phyloP scores from a whole-genome alignment of 2,329 filamentous ascomycete species.

The Cytospora piceae region DNA sequence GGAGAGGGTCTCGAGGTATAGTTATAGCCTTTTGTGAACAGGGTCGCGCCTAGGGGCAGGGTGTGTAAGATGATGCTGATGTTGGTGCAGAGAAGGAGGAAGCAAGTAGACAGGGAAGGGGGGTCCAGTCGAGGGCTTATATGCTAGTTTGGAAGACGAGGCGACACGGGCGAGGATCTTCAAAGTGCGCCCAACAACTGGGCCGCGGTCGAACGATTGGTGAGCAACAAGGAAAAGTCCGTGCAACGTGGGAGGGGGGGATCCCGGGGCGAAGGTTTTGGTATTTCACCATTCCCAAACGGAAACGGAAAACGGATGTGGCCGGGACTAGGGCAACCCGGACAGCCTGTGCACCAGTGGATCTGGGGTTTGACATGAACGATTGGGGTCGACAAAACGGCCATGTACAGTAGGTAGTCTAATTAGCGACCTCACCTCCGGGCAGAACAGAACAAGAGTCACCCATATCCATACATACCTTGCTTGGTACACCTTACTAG shows the following conservation, averaged over 20 bases:
- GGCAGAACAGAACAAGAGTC: no score
- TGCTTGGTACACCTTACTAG: no score
- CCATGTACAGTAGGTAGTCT: no score
- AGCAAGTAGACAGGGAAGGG: neutral
- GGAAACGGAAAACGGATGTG: slow-evolving; percentile 1
- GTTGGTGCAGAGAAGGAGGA: neutral
- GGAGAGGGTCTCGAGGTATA: neutral
- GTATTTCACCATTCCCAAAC: neutral
- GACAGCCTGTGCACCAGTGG: slow-evolving; percentile 1
- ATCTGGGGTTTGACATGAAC: slow-evolving; percentile 4
- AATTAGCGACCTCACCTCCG: no score
- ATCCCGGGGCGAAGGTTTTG: neutral
- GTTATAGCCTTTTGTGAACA: neutral
- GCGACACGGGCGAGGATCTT: slow-evolving; percentile 2
- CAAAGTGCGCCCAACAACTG: slow-evolving; percentile 1
- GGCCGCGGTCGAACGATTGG: slow-evolving; percentile 19
- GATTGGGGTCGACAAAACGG: no score
- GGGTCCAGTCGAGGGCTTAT: slow-evolving; percentile 21
- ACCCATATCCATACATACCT: neutral
- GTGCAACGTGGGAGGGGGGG: slow-evolving; percentile 15
- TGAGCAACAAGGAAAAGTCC: slow-evolving; percentile 10
- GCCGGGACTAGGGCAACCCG: slow-evolving; percentile 1
- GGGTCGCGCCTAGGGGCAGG: slow-evolving; percentile 1
- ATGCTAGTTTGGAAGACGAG: slow-evolving; percentile 10
- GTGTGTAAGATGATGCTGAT: slow-evolving; percentile 1